Conservation (phyloP, 805 yeast species). For the Lipomyces sp. region DNA sequence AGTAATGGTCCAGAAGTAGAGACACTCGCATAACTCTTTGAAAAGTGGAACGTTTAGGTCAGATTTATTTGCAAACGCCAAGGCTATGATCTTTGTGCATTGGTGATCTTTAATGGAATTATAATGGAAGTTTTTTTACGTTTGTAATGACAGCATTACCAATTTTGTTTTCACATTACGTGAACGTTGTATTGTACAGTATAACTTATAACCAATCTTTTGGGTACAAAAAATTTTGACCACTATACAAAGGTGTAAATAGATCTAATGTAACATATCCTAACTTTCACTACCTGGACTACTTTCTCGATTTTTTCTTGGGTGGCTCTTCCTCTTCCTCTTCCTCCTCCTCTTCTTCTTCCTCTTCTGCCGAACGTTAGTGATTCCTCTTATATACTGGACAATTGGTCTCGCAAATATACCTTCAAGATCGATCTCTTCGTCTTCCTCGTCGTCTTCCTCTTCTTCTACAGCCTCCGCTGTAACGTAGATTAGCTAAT, state of each 20-base stretch:
- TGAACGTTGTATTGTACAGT: not conserved
- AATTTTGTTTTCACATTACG: conserved; percentile 4
- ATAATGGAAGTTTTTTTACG: too few species aligned
- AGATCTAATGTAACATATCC: conserved; percentile 2
- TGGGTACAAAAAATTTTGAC: not conserved
- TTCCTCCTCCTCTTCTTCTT: conserved; percentile 37
- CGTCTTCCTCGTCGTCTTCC: conserved; percentile 45
- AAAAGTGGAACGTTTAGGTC: not conserved
- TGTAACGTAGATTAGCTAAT: conserved; percentile 12
- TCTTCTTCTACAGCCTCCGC: conserved; percentile 37
- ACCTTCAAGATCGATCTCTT: conserved; percentile 47
- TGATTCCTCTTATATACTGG: not conserved
- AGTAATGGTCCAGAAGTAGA: conserved; percentile 12
- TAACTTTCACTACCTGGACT: not conserved
- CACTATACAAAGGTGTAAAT: conserved; percentile 4
- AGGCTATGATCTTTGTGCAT: not conserved
- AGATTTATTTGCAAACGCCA: not conserved
- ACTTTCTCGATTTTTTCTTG: conserved; percentile 26
- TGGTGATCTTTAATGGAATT: not conserved
- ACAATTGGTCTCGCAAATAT: not conserved
- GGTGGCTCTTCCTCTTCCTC: conserved; percentile 37
- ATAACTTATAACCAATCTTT: not conserved
- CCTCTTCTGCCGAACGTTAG: conserved; percentile 29
- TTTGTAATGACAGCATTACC: not conserved
- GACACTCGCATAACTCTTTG: not conserved